These are phyloP conservation scores for Litchi chinensis DNA, from an alignment of 345 rosid species.

Conservation along the genomic window DNA sequence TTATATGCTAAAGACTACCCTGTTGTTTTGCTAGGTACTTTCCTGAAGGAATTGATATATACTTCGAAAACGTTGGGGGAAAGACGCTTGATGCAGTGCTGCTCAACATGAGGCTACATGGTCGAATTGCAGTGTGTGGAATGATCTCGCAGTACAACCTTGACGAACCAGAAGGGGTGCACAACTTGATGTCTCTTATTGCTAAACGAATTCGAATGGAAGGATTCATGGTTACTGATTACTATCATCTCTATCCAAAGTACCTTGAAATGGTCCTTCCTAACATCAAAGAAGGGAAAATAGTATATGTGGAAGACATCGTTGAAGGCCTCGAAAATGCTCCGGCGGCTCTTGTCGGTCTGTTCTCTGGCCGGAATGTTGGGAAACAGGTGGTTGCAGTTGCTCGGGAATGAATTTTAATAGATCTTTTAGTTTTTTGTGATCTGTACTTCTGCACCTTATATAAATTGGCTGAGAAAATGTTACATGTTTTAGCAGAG, in stretches of 20 bases:
- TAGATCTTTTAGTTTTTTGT: not conserved
- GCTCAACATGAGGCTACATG: slow-evolving; percentile 42
- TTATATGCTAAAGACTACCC: not conserved
- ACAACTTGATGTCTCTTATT: slow-evolving; percentile 29
- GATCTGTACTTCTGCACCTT: not conserved
- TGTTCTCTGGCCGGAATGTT: slow-evolving; percentile 48
- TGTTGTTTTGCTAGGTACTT: slow-evolving; percentile 37
- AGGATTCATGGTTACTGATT: slow-evolving; percentile 28
- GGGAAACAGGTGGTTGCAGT: slow-evolving; percentile 55
- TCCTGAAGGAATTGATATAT: slow-evolving; percentile 62
- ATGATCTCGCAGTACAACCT: slow-evolving; percentile 66
- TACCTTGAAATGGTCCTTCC: slow-evolving; percentile 47
- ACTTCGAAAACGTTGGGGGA: slow-evolving; percentile 61
- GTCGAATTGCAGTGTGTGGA: slow-evolving; percentile 50
- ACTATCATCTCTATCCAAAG: slow-evolving; percentile 33
- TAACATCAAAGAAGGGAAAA: slow-evolving; percentile 42
- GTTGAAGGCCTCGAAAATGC: slow-evolving; percentile 53
- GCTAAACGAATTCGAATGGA: slow-evolving; percentile 38
- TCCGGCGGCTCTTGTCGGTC: slow-evolving; percentile 49
- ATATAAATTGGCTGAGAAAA: not conserved
- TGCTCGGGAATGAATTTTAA: slow-evolving; percentile 37
- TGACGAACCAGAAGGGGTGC: slow-evolving; percentile 38
- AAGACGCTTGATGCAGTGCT: slow-evolving; percentile 60
- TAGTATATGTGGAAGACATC: slow-evolving; percentile 53
- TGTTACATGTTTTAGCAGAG: not conserved